These are phyloP conservation scores for Rhizophagus sp. DNA, from an alignment of 192 early-diverging fungal genomes.

Conservation along the genomic window DNA sequence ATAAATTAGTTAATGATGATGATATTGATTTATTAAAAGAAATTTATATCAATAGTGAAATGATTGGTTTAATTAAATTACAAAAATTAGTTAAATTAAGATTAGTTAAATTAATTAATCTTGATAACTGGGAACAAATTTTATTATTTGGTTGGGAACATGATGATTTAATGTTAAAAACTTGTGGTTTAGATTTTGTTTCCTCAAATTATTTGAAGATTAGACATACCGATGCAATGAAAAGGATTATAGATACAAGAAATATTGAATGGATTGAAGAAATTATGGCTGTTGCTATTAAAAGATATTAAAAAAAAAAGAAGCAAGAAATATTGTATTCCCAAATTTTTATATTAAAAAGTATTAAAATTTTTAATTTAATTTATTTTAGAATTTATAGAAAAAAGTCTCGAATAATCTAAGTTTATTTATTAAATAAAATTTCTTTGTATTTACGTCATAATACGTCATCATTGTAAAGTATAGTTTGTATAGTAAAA, in stretches of 20 bases:
- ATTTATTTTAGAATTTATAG: too few species aligned
- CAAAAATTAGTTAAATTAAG: neutral
- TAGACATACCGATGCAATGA: neutral
- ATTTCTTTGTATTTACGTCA: too few species aligned
- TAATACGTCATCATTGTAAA: too few species aligned
- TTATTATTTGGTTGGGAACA: constrained; percentile 7
- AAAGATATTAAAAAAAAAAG: neutral
- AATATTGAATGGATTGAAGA: constrained; percentile 16
- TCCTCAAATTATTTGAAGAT: neutral
- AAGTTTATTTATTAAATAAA: too few species aligned
- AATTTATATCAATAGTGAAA: constrained; percentile 2
- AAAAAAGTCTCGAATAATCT: too few species aligned
- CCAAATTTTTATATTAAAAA: too few species aligned
- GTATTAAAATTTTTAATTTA: too few species aligned
- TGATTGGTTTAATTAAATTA: constrained; percentile 1
- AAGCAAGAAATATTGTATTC: too few species aligned
- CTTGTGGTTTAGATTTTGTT: constrained; percentile 9
- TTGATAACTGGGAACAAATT: constrained; percentile 13
- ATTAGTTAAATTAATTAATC: neutral
- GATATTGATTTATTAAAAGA: constrained; percentile 13
- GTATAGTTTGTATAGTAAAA: too few species aligned
- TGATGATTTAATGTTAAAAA: constrained; percentile 1
- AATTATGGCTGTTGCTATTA: neutral
- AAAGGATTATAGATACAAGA: neutral
- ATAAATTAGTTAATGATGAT: neutral